These are phyloP conservation scores for Carallia pectinifolia DNA, from an alignment of 345 rosid genomes.

Conservation along the genomic window DNA sequence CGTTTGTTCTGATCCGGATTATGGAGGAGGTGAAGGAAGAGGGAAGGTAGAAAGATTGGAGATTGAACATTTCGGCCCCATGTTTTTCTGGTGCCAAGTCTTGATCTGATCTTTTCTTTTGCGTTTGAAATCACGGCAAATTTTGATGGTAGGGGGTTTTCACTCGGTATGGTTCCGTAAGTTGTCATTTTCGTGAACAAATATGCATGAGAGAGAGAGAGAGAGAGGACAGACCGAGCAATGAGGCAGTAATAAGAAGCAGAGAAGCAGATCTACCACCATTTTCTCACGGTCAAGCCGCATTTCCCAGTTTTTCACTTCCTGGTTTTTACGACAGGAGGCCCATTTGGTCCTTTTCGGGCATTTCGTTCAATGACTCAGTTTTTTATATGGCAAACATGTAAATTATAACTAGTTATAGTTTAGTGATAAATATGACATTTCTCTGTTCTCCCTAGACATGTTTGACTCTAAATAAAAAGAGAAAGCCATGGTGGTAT, in stretches of 20 bases:
- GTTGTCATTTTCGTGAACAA: slow-evolving; percentile 36
- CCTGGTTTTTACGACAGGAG: not conserved
- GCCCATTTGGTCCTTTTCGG: no score
- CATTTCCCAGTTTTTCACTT: not conserved
- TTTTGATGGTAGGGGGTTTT: slow-evolving; percentile 20
- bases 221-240: not conserved
- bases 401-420: no score
- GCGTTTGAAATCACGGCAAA: slow-evolving; percentile 27
- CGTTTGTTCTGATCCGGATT: slow-evolving; percentile 40
- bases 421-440: no score
- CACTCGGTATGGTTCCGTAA: slow-evolving; percentile 49
- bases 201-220: not conserved
- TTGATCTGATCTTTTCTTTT: slow-evolving; percentile 38
- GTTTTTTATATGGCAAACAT: no score
- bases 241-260: not conserved
- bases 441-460: no score
- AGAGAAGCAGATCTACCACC: not conserved
- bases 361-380: no score
- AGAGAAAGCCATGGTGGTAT: no score
- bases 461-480: no score
- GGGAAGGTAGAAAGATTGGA: slow-evolving; percentile 41
- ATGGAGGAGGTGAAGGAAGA: slow-evolving; percentile 23
- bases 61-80: slow-evolving; percentile 54
- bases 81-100: slow-evolving; percentile 44
- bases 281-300: no score